Percentiles rank a stretch among this genome's conserved stretches.
These are phyloP conservation scores for Cytospora piceicola DNA, from an alignment of 2,329 filamentous ascomycete species.

Conservation along the genomic window DNA sequence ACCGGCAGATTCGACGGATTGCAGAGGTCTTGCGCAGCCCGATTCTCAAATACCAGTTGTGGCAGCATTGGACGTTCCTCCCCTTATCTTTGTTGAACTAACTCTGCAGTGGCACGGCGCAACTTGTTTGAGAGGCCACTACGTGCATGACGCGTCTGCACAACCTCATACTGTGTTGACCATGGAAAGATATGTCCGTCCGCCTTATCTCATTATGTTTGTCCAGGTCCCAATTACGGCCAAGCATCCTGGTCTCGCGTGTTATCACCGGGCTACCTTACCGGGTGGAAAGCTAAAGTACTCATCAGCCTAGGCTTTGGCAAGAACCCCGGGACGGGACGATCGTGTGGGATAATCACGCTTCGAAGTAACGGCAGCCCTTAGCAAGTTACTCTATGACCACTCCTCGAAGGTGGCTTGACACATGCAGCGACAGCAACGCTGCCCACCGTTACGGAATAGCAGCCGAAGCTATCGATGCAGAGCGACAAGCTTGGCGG, in stretches of 20 bases:
- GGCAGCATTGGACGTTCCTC: not conserved
- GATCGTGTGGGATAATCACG: not conserved
- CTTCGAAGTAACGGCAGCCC: not conserved
- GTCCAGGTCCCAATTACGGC: not conserved
- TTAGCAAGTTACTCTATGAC: not conserved
- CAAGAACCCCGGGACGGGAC: not conserved
- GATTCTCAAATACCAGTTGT: not conserved
- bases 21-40: not conserved
- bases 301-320: too few relatives aligned
- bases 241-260: too few relatives aligned
- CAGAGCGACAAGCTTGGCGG: constrained; percentile 11
- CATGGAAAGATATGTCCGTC: not conserved
- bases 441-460: constrained; percentile 26
- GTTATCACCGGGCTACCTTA: too few relatives aligned
- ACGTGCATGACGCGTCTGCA: too few relatives aligned
- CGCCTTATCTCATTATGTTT: not conserved
- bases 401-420: not conserved
- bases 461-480: constrained; percentile 21
- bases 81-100: not conserved
- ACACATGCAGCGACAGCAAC: constrained; percentile 3
- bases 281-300: too few relatives aligned
- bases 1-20: not conserved
- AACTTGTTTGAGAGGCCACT: not conserved
- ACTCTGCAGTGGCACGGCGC: constrained; percentile 1
- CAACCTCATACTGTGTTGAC: not conserved